Evolutionary conservation across 768 basidiomycete genomes (phyloP), one percentile per base, ranked within the genome.

Genomic region (Hericium rajendrae): DNA sequence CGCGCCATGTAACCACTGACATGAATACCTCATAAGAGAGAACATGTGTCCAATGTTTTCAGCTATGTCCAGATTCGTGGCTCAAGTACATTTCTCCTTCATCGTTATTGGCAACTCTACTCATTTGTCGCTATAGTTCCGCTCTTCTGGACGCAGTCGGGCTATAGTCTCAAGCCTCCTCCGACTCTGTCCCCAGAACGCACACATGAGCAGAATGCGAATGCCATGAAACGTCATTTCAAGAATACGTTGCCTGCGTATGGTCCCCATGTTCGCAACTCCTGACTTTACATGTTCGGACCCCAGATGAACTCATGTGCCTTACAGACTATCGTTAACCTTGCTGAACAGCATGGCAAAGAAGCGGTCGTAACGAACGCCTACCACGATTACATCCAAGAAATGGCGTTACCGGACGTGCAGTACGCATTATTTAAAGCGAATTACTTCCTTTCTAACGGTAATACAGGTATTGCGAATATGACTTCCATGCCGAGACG

Each of bases 401-500:
- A 82, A 65, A 68, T 85, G 50, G 72, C 73, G 51, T 71, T 71
- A 58, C 77, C 80, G 48, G 80, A 86, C 63, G 77, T 80, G 18
- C 74, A 73, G 87, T 88, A 65, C 48, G 82, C 38, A 32, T 16
- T 11, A 28, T 40, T 32, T 16, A 13, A 32, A 8, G 32, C 55
- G 57, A 32, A 24, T 37, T 24, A 6, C 28, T 13, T 13, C 43
- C 22, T 41, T 3, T 16, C 12, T 28, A 41, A 38, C 13, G 10
- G 5, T 39, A 18, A 13, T 24, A 18, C 54, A 91, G 88, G 60
- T 92, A 91, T 64, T 72, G 75, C 60, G 86, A 84, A 66, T 97
- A 94, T 66, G 95, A 97, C 69, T 98, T 97, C 69, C 95, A 97
- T 70, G 79, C 75, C 3, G 92, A 97, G 69, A 95, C 93, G 11